Base-by-base conservation (phyloP, 2,329 filamentous ascomycete species). In the Colletotrichum siamense region DNA sequence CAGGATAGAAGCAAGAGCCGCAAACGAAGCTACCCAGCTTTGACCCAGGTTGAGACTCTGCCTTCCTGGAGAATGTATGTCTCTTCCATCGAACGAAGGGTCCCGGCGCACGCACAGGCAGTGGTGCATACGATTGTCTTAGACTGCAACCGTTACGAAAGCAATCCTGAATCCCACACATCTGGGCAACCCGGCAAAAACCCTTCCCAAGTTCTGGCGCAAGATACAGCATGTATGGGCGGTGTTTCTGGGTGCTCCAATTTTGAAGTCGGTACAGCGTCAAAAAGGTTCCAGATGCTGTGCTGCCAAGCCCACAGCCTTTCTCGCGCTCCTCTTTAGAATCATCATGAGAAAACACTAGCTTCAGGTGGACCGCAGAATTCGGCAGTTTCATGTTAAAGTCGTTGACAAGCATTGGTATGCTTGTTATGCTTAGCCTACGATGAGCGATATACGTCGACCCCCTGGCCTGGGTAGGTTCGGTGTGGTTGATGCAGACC, bases 131-230 rank as follows among this genome's bases (percentile, higher is more conserved):
- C 10, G 5, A 49, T 8, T 49, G 44, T 52, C 44, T 52, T 22
- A 24, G 44, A 22, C n/a, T 52, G n/a, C 44, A 2, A 5, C 44
- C 44, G 44, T 52, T 52, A 0, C 12, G 44, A 22, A 22, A 0
- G n/a, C 44, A 52, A 5, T 2, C 44, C 44, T 52, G 44, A 52
- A 22, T 52, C 44, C 6, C 44, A 8, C 10, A 52, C 44, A 13
- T 5, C 44, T 52, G n/a, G 44, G 44, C n/a, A 49, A 34, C 13
- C 13, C 32, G 32, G 13, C 13, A 36, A 36, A 22, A 8, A 2
- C 4, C 12, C 44, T 22, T 5, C 6, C 6, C 44, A 22, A 22
- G 0, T 4, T 12, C 39, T 6, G 3, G 1, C 0, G 6, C 44
- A 49, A 22, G 39, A 44, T 44, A 44, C 39, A 6, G n/a, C 4